phyloP scores from a whole-genome alignment of 2,329 filamentous ascomycete species.

The Juglanconis oblonga region DNA sequence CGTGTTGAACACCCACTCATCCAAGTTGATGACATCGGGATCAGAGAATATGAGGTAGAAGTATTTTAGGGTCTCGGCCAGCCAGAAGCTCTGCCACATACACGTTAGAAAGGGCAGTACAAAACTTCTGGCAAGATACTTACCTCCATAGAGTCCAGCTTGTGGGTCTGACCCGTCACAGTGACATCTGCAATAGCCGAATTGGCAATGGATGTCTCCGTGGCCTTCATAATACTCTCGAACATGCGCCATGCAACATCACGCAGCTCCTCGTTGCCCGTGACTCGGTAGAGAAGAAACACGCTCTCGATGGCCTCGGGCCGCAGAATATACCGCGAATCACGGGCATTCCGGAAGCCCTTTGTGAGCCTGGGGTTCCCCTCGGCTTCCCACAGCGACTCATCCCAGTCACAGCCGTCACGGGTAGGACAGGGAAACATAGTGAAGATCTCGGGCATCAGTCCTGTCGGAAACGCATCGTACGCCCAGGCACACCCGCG shows the following conservation, averaged over 20 bases:
- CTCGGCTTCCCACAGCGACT: slow-evolving; percentile 30
- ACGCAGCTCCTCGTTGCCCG: slow-evolving; percentile 66
- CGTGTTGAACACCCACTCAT: slow-evolving; percentile 51
- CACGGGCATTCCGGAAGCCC: slow-evolving; percentile 26
- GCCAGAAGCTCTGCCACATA: slow-evolving; percentile 55
- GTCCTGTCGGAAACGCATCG: slow-evolving; percentile 47
- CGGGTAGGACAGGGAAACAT: slow-evolving; percentile 40
- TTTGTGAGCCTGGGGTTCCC: slow-evolving; percentile 24
- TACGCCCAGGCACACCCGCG: slow-evolving; percentile 60
- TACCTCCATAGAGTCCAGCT: slow-evolving; percentile 36
- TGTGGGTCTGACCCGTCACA: slow-evolving; percentile 32
- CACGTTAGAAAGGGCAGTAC: not conserved
- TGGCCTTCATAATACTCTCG: slow-evolving; percentile 64
- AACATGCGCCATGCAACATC: slow-evolving; percentile 81
- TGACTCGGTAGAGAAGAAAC: slow-evolving; percentile 78
- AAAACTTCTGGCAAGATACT: not conserved
- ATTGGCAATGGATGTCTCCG: slow-evolving; percentile 27
- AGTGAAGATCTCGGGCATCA: slow-evolving; percentile 57
- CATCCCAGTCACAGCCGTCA: slow-evolving; percentile 34
- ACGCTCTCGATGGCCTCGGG: slow-evolving; percentile 74
- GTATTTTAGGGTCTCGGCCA: slow-evolving; percentile 62
- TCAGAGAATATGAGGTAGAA: slow-evolving; percentile 61
- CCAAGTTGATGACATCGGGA: slow-evolving; percentile 50
- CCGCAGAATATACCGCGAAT: slow-evolving; percentile 49
- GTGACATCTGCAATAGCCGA: slow-evolving; percentile 33